Evolutionary conservation across 192 early-diverging fungal genomes (phyloP).

Genomic region (Coemansia sp.): DNA sequence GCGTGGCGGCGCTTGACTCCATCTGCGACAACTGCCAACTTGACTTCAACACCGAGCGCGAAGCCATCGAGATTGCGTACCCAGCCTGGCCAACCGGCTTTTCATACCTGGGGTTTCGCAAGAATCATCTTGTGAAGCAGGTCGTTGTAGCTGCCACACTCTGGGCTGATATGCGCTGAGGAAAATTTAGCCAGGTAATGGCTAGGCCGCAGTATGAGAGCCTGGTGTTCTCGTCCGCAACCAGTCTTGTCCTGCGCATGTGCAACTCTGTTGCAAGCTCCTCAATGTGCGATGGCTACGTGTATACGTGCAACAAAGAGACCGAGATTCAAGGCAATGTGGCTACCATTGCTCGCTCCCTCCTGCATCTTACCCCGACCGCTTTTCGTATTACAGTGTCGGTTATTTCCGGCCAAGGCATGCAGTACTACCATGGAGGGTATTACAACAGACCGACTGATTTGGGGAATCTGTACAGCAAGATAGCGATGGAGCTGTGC

Average conservation of each 20-base stretch:
- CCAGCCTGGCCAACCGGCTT: conserved; percentile 1
- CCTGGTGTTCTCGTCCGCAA: background rate
- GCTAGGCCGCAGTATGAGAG: background rate
- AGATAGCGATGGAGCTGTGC: background rate
- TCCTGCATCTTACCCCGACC: background rate
- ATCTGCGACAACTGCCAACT: background rate
- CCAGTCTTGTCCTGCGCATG: background rate
- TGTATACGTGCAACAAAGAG: background rate
- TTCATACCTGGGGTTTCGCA: background rate
- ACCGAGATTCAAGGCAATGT: background rate
- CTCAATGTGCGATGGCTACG: background rate
- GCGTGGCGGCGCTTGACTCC: background rate
- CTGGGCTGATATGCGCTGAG: background rate
- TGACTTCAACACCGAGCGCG: background rate
- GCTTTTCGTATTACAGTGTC: background rate
- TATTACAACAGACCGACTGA: background rate
- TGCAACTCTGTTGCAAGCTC: background rate
- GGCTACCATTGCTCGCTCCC: background rate
- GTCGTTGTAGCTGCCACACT: background rate
- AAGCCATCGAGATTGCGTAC: background rate
- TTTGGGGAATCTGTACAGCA: background rate
- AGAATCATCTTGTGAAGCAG: background rate
- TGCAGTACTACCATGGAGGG: background rate
- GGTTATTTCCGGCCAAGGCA: background rate
- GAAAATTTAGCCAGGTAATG: background rate